Evolutionary conservation across 2,329 filamentous ascomycete species (phyloP).

Genomic region (Epichloe festucae): DNA sequence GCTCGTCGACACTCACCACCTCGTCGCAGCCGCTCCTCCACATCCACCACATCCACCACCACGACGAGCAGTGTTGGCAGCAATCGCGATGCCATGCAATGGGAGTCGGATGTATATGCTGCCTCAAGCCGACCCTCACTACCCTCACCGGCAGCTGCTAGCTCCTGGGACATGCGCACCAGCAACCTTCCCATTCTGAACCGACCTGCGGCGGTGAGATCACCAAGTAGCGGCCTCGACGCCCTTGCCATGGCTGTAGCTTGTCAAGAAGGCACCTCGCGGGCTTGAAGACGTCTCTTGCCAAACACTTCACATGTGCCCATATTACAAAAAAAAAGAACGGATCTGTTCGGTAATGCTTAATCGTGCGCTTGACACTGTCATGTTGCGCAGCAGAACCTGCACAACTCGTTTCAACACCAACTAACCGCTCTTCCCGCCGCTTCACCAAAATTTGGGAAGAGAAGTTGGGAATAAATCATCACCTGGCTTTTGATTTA

Average conservation of each 20-base stretch:
- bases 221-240: conserved; percentile 41
- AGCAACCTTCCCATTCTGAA: conserved; percentile 31
- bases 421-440: not conserved
- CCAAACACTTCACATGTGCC: too few species aligned
- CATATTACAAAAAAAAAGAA: too few species aligned
- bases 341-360: not conserved
- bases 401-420: conserved; percentile 1
- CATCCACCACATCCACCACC: conserved; percentile 10
- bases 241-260: conserved; percentile 41
- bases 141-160: conserved; percentile 22
- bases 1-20: conserved; percentile 19
- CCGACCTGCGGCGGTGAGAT: conserved; percentile 28
- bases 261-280: conserved; percentile 30
- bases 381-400: not conserved
- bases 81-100: conserved; percentile 16
- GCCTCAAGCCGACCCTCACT: conserved; percentile 21
- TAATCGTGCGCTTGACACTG: not conserved
- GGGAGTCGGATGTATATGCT: conserved; percentile 23
- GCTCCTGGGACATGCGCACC: conserved; percentile 34
- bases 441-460: not conserved
- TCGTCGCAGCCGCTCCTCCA: conserved; percentile 19
- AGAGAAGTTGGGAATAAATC: too few species aligned
- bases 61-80: conserved; percentile 5
- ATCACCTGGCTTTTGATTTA: not conserved
- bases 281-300: not conserved